Base-by-base conservation (phyloP, 2,329 filamentous ascomycete genomes). In the Dactylellina cionopaga region DNA sequence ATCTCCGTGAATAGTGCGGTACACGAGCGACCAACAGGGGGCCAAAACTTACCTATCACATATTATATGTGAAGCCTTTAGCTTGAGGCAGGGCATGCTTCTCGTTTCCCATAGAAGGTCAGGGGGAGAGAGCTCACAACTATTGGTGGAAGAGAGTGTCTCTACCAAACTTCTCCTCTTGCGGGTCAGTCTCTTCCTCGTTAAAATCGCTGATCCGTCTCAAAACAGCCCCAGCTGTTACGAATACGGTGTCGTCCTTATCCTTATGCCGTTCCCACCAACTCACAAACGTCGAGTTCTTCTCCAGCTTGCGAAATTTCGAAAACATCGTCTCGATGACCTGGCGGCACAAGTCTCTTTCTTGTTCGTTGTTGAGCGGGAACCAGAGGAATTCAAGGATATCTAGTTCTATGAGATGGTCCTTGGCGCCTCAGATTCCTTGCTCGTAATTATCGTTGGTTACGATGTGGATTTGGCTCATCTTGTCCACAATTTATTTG, bases 381-480 rank as follows among this genome's bases (percentile, higher is more conserved):
- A 37, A 55, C 51, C 51, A 55, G 4, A 41, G 22, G 19, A 55
- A 27, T 10, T 55, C 51, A 9, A 58, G 46, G 17, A 58, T 58
- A 13, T 58, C 54, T 9, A 58, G 22, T n/a, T n/a, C 15, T 46
- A 58, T 58, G 11, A 58, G 24, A 24, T 44, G 11, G 6, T 58
- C 37, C 17, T 58, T 58, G 11, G 54, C 54, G 13, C 24, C 37
- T 46, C 46, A 24, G n/a, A 39, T 46, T 11, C 37, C 24, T 44
- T 58, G 39, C 24, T 46, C 41, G 37, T 46, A 44, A 19, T 46
- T 25, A n/a, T 33, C 29, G 17, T 19, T 29, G 15, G 39, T 44
- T 35, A 44, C 54, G 11, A 58, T 29, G n/a, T 55, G 35, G 10
- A 39, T 27, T 22, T 58, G 37, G 24, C 24, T 58, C 4, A 58